Percentiles rank a stretch among this genome's conserved stretches.
Evolutionary conservation across 2,329 filamentous ascomycete genomes (phyloP).

Genomic region (Aureobasidium subglaciale): DNA sequence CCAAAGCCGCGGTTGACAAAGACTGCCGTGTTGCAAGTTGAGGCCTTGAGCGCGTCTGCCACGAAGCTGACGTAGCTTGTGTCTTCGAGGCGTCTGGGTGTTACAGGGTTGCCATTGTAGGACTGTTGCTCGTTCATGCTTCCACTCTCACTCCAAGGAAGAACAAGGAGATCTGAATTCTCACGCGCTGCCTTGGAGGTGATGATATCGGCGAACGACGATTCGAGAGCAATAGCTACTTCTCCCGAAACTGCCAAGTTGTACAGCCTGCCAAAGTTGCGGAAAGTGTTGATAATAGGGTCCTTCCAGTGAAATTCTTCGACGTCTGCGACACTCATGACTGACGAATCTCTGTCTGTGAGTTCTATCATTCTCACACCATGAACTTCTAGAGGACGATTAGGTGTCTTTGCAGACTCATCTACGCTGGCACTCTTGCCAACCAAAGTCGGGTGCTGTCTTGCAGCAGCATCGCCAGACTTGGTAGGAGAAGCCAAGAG

Average conservation of each 20-base stretch:
- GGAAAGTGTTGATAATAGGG: conserved; percentile 85
- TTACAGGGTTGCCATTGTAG: neutral
- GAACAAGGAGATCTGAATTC: conserved; percentile 62
- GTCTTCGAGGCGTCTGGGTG: conserved; percentile 47
- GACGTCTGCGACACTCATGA: conserved; percentile 85
- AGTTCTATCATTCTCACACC: conserved; percentile 81
- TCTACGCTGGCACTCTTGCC: conserved; percentile 19
- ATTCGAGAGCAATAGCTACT: conserved; percentile 70
- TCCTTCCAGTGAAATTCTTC: conserved; percentile 61
- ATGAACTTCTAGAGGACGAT: conserved; percentile 61
- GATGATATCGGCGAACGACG: conserved; percentile 72
- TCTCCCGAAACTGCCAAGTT: conserved; percentile 76
- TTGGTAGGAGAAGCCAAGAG: conserved; percentile 55
- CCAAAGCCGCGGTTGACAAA: conserved; percentile 69
- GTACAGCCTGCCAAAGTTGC: conserved; percentile 77
- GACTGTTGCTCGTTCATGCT: conserved; percentile 58
- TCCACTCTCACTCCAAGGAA: conserved; percentile 86
- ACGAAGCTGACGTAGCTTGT: conserved; percentile 67
- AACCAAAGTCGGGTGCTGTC: conserved; percentile 32
- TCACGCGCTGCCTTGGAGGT: conserved; percentile 49
- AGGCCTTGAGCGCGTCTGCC: conserved; percentile 55
- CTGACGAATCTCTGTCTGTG: conserved; percentile 85
- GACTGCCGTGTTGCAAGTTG: conserved; percentile 64
- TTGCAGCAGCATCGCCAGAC: conserved; percentile 33
- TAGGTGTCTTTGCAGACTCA: conserved; percentile 18